Base-by-base conservation (phyloP, 2,329 filamentous ascomycete genomes). In the Claviceps arundinis region DNA sequence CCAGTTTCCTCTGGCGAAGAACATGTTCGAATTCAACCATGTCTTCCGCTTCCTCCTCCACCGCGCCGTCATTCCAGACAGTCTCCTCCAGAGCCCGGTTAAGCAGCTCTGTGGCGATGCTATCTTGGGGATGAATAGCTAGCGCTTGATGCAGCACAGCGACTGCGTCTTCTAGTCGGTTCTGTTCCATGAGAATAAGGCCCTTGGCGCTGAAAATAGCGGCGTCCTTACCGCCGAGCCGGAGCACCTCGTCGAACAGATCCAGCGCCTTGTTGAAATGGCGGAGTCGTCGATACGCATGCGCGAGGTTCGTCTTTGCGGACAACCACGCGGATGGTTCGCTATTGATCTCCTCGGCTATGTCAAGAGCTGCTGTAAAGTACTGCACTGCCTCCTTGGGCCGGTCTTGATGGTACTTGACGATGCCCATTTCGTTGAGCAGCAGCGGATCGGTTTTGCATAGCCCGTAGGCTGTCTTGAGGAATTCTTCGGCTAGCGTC, bases 401-500 rank as follows among this genome's bases (percentile, higher is more conserved):
- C 49, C 86, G 80, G 59, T 87, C 83, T 64, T 96, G 89, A 65
- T 97, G 89, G 64, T 95, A 98, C 58, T 89, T 84, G n/a, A 96
- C 89, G 4, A 97, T 84, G 4, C 91, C 94, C 70, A 97, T 84
- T 70, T 98, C 93, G 65, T 98, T 98, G 52, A 98, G 75, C 4
- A 98, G 80, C 5, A 97, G 71, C 0, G 93, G 93, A 60, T 98
- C 93, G 1, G 82, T 85, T 60, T 83, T 81, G 71, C 89, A 94
- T 13, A 94, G 75, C 0, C 80, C 76, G 65, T 93, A 94, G 0
- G 93, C 90, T 3, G 89, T 89, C 61, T 88, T 89, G 45, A 97
- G 78, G 65, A 97, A 98, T 66, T 98, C 93, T 57, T 94, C 87
- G 0, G 94, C 93, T 16, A 97, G 77, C 0, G 83, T 84, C 80